phyloP scores from a whole-genome alignment of 768 basidiomycete genomes.

The Leccinum aurantiacum region DNA sequence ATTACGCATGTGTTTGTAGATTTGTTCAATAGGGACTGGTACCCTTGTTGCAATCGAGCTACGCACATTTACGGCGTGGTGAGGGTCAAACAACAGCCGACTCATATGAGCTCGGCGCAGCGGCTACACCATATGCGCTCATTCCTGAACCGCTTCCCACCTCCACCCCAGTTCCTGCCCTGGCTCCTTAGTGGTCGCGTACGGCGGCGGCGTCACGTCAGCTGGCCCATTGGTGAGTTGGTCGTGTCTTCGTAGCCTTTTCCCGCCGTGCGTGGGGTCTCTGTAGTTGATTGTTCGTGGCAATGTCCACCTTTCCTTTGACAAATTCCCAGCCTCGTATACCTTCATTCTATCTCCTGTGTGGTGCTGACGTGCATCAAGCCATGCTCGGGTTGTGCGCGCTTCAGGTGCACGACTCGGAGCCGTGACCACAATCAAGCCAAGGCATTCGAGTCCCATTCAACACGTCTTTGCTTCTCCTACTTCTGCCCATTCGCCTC shows the following conservation, averaged over 20 bases:
- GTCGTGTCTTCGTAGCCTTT: slow-evolving; percentile 1
- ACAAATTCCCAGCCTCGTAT: background rate
- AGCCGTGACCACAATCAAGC: slow-evolving; percentile 8
- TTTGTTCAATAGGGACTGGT: slow-evolving; percentile 23
- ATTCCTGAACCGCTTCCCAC: slow-evolving; percentile 11
- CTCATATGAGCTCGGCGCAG: too few species aligned
- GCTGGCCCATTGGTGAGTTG: slow-evolving; percentile 22
- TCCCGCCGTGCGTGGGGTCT: background rate
- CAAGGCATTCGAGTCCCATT: slow-evolving; percentile 5
- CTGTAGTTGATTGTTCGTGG: slow-evolving; percentile 1
- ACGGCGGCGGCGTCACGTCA: background rate
- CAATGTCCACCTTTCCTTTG: background rate
- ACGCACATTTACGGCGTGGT: background rate
- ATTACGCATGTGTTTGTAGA: slow-evolving; percentile 17
- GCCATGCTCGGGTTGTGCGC: too few species aligned
- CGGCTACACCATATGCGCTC: slow-evolving; percentile 2
- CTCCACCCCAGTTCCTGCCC: slow-evolving; percentile 13
- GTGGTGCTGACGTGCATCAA: slow-evolving; percentile 10
- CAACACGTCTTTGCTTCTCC: slow-evolving; percentile 5
- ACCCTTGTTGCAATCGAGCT: slow-evolving; percentile 14
- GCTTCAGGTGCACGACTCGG: background rate
- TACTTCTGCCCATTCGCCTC: background rate
- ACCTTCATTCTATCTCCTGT: background rate
- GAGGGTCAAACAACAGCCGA: background rate
- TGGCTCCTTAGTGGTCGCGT: slow-evolving; percentile 16